These are phyloP conservation scores for Hypoxylon lienhwacheense DNA, from an alignment of 495 filamentous ascomycete species.

Conservation along the genomic window DNA sequence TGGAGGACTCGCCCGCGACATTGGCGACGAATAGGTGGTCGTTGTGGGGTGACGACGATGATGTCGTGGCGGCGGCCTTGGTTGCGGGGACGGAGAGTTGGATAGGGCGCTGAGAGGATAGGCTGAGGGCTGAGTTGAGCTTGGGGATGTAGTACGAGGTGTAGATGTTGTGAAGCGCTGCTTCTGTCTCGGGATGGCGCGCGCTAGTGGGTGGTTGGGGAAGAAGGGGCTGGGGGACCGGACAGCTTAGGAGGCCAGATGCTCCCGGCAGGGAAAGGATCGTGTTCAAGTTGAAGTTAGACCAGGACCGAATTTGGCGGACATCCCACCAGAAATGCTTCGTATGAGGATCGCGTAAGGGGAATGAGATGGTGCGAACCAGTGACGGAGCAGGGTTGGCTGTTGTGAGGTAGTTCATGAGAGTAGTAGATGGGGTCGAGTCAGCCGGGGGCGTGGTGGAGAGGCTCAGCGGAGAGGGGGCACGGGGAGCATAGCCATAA, in stretches of 20 bases:
- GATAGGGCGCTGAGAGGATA: conserved; percentile 64
- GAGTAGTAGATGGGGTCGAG: conserved; percentile 61
- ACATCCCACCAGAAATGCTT: conserved; percentile 95
- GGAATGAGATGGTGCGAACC: conserved; percentile 77
- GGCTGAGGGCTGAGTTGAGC: conserved; percentile 72
- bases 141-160: conserved; percentile 72
- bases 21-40: conserved; percentile 67
- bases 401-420: conserved; percentile 75
- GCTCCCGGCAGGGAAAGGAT: conserved; percentile 76
- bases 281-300: conserved; percentile 68
- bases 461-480: conserved; percentile 55
- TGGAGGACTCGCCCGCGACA: conserved; percentile 49
- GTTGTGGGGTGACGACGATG: too few species aligned
- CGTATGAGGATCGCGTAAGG: conserved; percentile 66
- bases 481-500: conserved; percentile 47
- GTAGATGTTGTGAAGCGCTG: conserved; percentile 68
- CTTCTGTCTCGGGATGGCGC: conserved; percentile 72
- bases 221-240: conserved; percentile 65
- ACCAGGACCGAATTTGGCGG: conserved; percentile 81
- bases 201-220: conserved; percentile 58
- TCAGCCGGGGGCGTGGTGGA: conserved; percentile 48
- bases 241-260: conserved; percentile 69
- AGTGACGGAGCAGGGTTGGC: conserved; percentile 78
- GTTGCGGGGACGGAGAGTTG: conserved; percentile 59
- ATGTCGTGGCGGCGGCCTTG: conserved; percentile 53